Percentiles rank a stretch among this genome's conserved stretches.
phyloP scores from a whole-genome alignment of 129 eudicot genomes.

The Flaveria brownii region DNA sequence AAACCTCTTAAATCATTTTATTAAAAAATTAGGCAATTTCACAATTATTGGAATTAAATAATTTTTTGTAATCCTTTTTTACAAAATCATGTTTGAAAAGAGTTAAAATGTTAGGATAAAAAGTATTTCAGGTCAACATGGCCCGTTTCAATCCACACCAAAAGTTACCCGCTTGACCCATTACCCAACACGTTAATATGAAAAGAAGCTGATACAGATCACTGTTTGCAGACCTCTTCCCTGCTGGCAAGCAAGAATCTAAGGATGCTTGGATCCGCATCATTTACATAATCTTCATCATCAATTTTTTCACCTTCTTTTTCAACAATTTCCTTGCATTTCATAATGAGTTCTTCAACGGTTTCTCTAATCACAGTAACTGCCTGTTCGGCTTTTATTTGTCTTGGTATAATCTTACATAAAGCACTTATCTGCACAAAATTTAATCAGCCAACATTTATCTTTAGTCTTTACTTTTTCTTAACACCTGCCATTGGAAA shows the following conservation, averaged over 20 bases:
- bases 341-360: slow-evolving; percentile 80
- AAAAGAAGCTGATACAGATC: background rate
- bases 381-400: slow-evolving; percentile 86
- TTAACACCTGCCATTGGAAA: background rate
- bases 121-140: slow-evolving; percentile 2
- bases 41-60: background rate
- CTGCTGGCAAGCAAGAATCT: slow-evolving; percentile 98
- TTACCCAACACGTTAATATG: slow-evolving; percentile 6
- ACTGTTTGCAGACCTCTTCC: slow-evolving; percentile 67
- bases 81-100: background rate
- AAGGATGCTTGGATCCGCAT: slow-evolving; percentile 93
- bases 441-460: slow-evolving; percentile 2
- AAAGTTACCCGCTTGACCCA: background rate
- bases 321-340: slow-evolving; percentile 90
- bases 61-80: background rate
- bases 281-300: slow-evolving; percentile 96
- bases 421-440: slow-evolving; percentile 62
- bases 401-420: slow-evolving; percentile 92
- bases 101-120: background rate
- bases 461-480: background rate
- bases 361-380: slow-evolving; percentile 76
- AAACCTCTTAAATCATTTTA: background rate
- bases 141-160: background rate
- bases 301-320: slow-evolving; percentile 86
- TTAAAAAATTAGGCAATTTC: background rate